phyloP scores from a whole-genome alignment of 805 yeast species.

The Kuraishia capsulata region DNA sequence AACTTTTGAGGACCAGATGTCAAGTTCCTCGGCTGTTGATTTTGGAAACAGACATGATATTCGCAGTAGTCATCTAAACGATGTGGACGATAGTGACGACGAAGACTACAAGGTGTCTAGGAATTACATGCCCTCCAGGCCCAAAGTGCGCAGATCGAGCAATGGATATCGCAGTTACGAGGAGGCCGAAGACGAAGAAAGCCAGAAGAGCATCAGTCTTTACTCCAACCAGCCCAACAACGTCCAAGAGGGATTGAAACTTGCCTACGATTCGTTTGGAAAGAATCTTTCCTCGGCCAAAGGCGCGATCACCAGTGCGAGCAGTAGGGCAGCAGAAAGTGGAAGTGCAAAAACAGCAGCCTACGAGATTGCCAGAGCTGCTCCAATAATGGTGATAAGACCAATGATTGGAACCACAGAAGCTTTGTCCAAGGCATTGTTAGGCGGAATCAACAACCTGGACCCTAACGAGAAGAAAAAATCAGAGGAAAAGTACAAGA shows the following conservation, averaged over 20 bases:
- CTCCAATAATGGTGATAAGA: constrained; percentile 73
- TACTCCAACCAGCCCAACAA: constrained; percentile 80
- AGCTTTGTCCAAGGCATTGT: constrained; percentile 70
- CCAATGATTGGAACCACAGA: constrained; percentile 93
- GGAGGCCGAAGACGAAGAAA: constrained; percentile 16
- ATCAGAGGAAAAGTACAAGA: constrained; percentile 59
- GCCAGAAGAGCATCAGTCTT: constrained; percentile 45
- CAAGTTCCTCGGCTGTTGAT: neutral
- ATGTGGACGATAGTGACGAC: constrained; percentile 24
- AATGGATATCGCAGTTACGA: constrained; percentile 14
- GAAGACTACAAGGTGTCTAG: constrained; percentile 1
- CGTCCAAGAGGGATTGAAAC: constrained; percentile 59
- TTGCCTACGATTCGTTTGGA: constrained; percentile 70
- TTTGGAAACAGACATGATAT: neutral
- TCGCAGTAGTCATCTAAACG: constrained; percentile 1
- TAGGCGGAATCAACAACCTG: constrained; percentile 77
- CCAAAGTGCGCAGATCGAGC: neutral
- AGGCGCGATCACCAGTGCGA: constrained; percentile 50
- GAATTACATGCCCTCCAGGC: neutral
- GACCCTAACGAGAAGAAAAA: constrained; percentile 55
- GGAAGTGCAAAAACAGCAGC: constrained; percentile 62
- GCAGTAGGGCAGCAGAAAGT: constrained; percentile 52
- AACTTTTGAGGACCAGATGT: constrained; percentile 1
- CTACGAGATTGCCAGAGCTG: constrained; percentile 56
- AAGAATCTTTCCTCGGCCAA: constrained; percentile 58